These are phyloP conservation scores for Henckelia pumila DNA, from an alignment of 257 asterid species.

Conservation along the genomic window DNA sequence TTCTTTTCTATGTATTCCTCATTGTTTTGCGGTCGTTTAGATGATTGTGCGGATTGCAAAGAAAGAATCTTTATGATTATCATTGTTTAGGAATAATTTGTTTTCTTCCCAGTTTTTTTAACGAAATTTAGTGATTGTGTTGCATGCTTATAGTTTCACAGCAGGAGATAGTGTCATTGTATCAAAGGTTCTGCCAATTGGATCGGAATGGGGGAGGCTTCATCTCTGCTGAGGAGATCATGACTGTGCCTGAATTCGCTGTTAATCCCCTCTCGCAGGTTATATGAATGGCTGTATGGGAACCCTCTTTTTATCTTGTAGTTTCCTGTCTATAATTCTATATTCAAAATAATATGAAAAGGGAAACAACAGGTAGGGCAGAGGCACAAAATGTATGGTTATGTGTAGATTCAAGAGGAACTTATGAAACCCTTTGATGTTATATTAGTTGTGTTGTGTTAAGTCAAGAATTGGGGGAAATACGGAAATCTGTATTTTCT, in stretches of 20 bases:
- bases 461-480: neutral
- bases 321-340: neutral
- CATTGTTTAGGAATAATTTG: neutral
- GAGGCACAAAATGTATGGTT: neutral
- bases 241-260: slow-evolving; percentile 59
- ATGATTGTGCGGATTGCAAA: neutral
- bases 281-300: neutral
- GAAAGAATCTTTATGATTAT: neutral
- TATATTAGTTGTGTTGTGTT: neutral
- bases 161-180: slow-evolving; percentile 60
- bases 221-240: slow-evolving; percentile 54
- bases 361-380: neutral
- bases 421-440: neutral
- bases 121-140: neutral
- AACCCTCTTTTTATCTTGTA: neutral
- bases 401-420: neutral
- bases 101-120: neutral
- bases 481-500: neutral
- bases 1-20: neutral
- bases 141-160: slow-evolving; percentile 39
- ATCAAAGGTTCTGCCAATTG: slow-evolving; percentile 57
- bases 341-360: neutral
- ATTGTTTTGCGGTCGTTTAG: neutral
- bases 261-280: slow-evolving; percentile 64
- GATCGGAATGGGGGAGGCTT: slow-evolving; percentile 52